phyloP scores from a whole-genome alignment of 129 eudicot genomes.

The Apium graveolens region DNA sequence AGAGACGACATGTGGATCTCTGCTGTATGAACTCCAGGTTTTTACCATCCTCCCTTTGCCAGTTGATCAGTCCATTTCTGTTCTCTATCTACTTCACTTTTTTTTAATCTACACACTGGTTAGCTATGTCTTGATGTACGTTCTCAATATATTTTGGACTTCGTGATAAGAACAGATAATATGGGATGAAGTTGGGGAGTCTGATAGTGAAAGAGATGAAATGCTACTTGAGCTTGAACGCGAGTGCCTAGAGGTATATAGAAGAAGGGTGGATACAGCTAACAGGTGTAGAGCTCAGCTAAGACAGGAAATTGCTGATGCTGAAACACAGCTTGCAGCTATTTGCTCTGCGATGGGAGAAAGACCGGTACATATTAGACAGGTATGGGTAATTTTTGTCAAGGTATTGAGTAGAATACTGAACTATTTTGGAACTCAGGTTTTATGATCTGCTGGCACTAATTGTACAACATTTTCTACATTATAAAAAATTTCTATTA shows the following conservation, averaged over 20 bases:
- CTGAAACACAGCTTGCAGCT: conserved; percentile 90
- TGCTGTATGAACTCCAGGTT: conserved; percentile 86
- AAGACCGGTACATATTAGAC: conserved; percentile 76
- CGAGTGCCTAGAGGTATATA: conserved; percentile 79
- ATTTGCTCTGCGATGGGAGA: conserved; percentile 92
- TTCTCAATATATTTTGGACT: neutral
- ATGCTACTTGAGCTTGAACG: conserved; percentile 85
- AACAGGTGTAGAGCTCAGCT: conserved; percentile 73
- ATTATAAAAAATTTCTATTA: neutral
- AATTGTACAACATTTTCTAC: neutral
- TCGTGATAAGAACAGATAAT: conserved; percentile 41
- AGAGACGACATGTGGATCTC: conserved; percentile 80
- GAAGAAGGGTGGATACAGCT: conserved; percentile 82
- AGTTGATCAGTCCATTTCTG: neutral
- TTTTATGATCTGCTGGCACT: neutral
- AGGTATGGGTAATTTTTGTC: conserved; percentile 27
- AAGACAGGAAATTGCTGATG: conserved; percentile 75
- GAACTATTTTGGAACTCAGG: neutral
- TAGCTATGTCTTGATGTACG: neutral
- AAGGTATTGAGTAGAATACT: neutral
- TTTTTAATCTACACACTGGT: neutral
- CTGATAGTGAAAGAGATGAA: conserved; percentile 46
- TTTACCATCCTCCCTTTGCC: neutral
- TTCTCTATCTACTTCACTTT: neutral
- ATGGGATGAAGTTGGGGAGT: conserved; percentile 98